These are phyloP conservation scores for Pythium aristosporum DNA, from an alignment of 352 stramenopile genomes.

Conservation along the genomic window DNA sequence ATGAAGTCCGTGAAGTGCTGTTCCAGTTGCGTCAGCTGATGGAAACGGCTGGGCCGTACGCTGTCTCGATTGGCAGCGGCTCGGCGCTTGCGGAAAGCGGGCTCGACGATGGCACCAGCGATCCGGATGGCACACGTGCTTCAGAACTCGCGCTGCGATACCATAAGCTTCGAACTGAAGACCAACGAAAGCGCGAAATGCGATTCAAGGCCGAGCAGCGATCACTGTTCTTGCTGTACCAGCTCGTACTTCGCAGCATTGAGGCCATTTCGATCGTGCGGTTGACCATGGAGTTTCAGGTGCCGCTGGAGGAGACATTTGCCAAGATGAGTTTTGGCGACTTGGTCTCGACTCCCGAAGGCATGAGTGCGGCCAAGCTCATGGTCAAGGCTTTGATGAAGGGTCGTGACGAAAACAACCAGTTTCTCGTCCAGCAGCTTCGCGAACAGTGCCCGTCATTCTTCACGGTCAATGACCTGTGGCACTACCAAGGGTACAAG, in stretches of 20 bases:
- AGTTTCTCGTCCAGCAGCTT: slow-evolving; percentile 82
- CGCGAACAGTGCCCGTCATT: slow-evolving; percentile 81
- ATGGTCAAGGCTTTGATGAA: slow-evolving; percentile 84
- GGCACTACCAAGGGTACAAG: slow-evolving; percentile 86
- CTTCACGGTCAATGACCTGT: slow-evolving; percentile 79
- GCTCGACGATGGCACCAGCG: slow-evolving; percentile 40
- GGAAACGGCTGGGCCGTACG: slow-evolving; percentile 72
- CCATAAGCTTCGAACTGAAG: slow-evolving; percentile 68
- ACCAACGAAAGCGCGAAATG: slow-evolving; percentile 71
- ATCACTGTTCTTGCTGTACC: slow-evolving; percentile 79
- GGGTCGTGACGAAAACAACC: slow-evolving; percentile 76
- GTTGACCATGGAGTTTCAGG: slow-evolving; percentile 63
- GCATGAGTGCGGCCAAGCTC: slow-evolving; percentile 54
- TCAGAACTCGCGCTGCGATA: slow-evolving; percentile 68
- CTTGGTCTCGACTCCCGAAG: slow-evolving; percentile 66
- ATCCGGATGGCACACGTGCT: slow-evolving; percentile 49
- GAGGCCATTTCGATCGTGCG: slow-evolving; percentile 77
- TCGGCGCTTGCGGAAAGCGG: slow-evolving; percentile 57
- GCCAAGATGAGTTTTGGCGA: slow-evolving; percentile 74
- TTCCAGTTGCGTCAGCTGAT: slow-evolving; percentile 84
- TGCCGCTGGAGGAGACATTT: slow-evolving; percentile 63
- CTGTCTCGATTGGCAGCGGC: slow-evolving; percentile 69
- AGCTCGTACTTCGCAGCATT: slow-evolving; percentile 73
- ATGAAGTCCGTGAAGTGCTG: slow-evolving; percentile 77
- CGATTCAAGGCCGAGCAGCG: slow-evolving; percentile 82